Conservation (phyloP, 1,139 yeast species). For the Blastobotrys serpentis region DNA sequence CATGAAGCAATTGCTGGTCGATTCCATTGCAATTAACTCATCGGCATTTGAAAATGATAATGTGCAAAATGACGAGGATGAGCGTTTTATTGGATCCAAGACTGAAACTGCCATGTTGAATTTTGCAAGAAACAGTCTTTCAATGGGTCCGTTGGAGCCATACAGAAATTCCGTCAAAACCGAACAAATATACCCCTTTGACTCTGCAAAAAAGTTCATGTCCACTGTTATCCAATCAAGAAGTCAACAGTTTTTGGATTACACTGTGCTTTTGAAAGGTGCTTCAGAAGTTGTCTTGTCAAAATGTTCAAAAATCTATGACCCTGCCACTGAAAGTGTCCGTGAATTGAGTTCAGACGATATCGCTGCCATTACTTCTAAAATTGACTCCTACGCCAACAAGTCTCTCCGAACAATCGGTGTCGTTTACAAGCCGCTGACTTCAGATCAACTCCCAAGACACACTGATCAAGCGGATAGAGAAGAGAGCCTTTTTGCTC, state of each 20-base stretch:
- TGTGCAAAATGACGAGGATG: slow-evolving; percentile 28
- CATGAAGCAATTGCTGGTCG: slow-evolving; percentile 45
- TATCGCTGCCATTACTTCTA: slow-evolving; percentile 38
- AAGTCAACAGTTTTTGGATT: slow-evolving; percentile 40
- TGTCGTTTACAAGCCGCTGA: slow-evolving; percentile 71
- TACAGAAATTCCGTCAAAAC: slow-evolving; percentile 46
- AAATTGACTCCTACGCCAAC: slow-evolving; percentile 65
- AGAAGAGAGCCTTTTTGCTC: slow-evolving; percentile 23
- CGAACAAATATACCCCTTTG: slow-evolving; percentile 82
- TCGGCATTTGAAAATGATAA: slow-evolving; percentile 79
- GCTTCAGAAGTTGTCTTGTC: slow-evolving; percentile 86
- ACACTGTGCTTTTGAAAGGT: slow-evolving; percentile 77
- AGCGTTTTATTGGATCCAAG: slow-evolving; percentile 80
- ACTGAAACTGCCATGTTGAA: slow-evolving; percentile 87
- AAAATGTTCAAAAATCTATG: slow-evolving; percentile 45
- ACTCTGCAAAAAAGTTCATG: slow-evolving; percentile 90
- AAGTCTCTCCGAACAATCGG: slow-evolving; percentile 84
- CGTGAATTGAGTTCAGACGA: slow-evolving; percentile 39
- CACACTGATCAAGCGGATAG: slow-evolving; percentile 27
- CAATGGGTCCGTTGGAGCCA: slow-evolving; percentile 43
- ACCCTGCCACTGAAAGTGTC: slow-evolving; percentile 34
- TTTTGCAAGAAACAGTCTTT: slow-evolving; percentile 60
- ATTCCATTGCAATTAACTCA: slow-evolving; percentile 74
- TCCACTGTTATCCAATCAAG: slow-evolving; percentile 57
- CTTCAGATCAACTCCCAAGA: slow-evolving; percentile 28